phyloP scores from a whole-genome alignment of 208 protist species.

The Vickermania spadyakhi region DNA sequence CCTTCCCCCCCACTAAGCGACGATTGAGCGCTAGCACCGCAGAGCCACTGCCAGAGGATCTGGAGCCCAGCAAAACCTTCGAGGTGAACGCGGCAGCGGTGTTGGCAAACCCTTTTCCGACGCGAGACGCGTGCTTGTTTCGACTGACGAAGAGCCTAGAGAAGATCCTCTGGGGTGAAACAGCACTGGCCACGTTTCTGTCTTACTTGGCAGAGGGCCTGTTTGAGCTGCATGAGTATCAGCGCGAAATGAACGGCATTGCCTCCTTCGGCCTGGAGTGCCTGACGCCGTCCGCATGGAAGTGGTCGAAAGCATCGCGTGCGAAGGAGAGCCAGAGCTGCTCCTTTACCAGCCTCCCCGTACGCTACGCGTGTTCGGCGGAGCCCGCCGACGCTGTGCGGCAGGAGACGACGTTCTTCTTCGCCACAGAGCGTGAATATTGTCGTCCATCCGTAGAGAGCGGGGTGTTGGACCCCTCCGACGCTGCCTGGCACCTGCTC shows the following conservation, averaged over 20 bases:
- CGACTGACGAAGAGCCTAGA: conserved; percentile 54
- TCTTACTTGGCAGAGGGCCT: conserved; percentile 33
- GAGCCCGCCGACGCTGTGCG: background rate
- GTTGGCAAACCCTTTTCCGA: conserved; percentile 34
- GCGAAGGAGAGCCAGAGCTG: background rate
- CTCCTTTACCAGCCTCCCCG: too few relatives aligned
- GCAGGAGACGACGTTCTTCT: background rate
- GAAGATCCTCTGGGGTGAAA: conserved; percentile 34
- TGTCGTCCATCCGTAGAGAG: too few relatives aligned
- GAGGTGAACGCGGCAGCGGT: background rate
- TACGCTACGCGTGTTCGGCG: background rate
- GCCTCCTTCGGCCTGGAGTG: conserved; percentile 50
- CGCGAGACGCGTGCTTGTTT: conserved; percentile 55
- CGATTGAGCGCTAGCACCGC: background rate
- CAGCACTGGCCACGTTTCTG: conserved; percentile 55
- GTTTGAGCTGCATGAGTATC: conserved; percentile 41
- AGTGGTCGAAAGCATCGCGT: background rate
- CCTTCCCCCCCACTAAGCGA: too few relatives aligned
- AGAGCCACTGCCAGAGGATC: background rate
- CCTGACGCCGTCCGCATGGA: conserved; percentile 20
- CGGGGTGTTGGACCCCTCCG: background rate
- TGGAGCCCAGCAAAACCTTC: background rate
- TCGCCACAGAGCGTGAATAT: background rate
- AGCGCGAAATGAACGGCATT: conserved; percentile 58
- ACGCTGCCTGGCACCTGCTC: background rate